phyloP scores from a whole-genome alignment of 2,329 filamentous ascomycete genomes.

The Plectosphaerella sp. region DNA sequence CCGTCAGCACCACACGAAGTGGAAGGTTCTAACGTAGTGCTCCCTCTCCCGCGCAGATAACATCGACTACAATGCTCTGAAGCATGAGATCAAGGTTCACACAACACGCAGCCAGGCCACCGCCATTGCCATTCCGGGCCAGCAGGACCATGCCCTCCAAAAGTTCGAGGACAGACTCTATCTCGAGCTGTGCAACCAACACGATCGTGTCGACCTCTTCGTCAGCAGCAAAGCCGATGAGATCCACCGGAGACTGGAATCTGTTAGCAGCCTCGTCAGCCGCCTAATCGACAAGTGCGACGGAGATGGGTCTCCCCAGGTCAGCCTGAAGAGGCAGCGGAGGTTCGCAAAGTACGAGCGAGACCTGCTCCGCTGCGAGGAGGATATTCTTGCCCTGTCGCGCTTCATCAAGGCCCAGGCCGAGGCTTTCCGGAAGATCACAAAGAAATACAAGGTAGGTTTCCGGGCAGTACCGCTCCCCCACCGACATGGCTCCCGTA shows the following conservation, averaged over 20 bases:
- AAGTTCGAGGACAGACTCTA: slow-evolving; percentile 71
- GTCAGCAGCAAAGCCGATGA: slow-evolving; percentile 77
- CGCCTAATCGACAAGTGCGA: slow-evolving; percentile 41
- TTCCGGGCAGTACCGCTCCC: background rate
- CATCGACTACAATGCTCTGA: slow-evolving; percentile 84
- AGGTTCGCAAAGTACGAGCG: slow-evolving; percentile 50
- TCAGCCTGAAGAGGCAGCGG: slow-evolving; percentile 43
- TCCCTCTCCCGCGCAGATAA: slow-evolving; percentile 56
- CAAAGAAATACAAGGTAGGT: slow-evolving; percentile 75
- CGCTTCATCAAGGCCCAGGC: slow-evolving; percentile 72
- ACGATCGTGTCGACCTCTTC: slow-evolving; percentile 74
- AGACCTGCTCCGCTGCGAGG: slow-evolving; percentile 53
- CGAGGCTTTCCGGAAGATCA: slow-evolving; percentile 73
- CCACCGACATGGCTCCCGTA: slow-evolving; percentile 2
- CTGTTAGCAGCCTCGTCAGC: slow-evolving; percentile 43
- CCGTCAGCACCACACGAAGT: slow-evolving; percentile 1
- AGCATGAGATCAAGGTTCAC: slow-evolving; percentile 76
- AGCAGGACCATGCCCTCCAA: slow-evolving; percentile 51
- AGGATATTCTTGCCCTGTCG: slow-evolving; percentile 66
- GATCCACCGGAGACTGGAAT: slow-evolving; percentile 61
- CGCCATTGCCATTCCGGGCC: slow-evolving; percentile 71
- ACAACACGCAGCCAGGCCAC: slow-evolving; percentile 67
- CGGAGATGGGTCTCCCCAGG: slow-evolving; percentile 21
- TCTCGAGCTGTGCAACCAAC: slow-evolving; percentile 65
- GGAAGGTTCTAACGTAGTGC: background rate